A percentile compares a stretch with the other conserved stretches of the same genome.
phyloP scores from a whole-genome alignment of 805 yeast genomes.

The Komagataella phaffii region DNA sequence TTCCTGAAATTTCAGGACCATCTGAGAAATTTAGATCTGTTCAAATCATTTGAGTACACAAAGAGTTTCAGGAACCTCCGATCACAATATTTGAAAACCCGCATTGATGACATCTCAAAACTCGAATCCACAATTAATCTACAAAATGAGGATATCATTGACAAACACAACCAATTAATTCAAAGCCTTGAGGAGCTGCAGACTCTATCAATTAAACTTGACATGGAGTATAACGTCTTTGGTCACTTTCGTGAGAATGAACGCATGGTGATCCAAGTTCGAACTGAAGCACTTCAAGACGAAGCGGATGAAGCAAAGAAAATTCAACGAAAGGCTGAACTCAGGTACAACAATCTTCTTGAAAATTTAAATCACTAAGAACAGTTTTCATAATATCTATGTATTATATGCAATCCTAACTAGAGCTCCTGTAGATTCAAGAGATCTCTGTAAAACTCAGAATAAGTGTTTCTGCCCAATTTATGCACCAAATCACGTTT shows the following conservation, averaged over 20 bases:
- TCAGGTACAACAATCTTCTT: background rate
- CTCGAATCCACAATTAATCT: background rate
- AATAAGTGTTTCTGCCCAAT: constrained; percentile 41
- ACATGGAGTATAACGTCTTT: background rate
- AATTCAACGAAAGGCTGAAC: background rate
- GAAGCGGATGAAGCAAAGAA: background rate
- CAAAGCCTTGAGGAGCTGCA: background rate
- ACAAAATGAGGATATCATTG: background rate
- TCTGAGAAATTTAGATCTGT: background rate
- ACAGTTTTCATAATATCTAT: background rate
- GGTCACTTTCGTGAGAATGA: background rate
- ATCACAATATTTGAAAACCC: background rate
- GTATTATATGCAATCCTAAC: too few species aligned
- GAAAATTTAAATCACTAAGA: background rate
- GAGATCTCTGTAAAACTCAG: constrained; percentile 58
- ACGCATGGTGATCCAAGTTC: background rate
- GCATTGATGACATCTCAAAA: background rate
- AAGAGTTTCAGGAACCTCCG: background rate
- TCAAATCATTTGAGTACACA: too few species aligned
- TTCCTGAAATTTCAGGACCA: background rate
- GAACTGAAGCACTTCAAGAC: background rate
- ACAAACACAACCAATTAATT: background rate
- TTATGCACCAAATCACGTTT: constrained; percentile 40
- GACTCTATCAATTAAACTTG: background rate
- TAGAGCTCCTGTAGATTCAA: background rate